Evolutionary conservation across 257 asterid species (phyloP).

Genomic region (Mitragyna speciosa): DNA sequence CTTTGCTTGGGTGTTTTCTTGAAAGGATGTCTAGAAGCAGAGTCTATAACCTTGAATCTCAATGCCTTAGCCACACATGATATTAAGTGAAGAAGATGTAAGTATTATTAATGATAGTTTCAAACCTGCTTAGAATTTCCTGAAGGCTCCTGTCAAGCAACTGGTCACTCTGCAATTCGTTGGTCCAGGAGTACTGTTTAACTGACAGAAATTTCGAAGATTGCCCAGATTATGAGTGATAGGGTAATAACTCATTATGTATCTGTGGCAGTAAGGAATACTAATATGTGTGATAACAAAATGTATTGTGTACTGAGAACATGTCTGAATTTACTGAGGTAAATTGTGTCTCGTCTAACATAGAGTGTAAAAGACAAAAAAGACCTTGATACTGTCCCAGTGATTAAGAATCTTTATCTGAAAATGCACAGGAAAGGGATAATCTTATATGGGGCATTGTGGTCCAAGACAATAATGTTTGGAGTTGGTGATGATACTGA

Average conservation of each 20-base stretch:
- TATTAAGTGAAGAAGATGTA: background rate
- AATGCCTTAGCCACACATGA: background rate
- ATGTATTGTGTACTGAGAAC: background rate
- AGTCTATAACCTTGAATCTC: background rate
- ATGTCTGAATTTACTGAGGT: background rate
- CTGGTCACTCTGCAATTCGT: background rate
- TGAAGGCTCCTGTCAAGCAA: background rate
- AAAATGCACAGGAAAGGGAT: background rate
- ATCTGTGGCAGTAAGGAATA: background rate
- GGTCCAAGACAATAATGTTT: no score
- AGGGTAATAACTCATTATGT: background rate
- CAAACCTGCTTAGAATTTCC: background rate
- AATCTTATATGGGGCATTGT: background rate
- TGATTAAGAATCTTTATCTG: background rate
- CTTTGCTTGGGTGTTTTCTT: constrained; percentile 3
- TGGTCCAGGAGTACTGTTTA: background rate
- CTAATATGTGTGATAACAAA: background rate
- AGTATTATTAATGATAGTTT: background rate
- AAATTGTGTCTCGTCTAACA: background rate
- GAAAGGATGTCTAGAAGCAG: background rate
- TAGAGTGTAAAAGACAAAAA: background rate
- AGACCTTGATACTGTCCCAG: background rate
- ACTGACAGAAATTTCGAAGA: background rate
- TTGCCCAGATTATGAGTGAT: background rate
- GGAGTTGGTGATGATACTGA: background rate